phyloP scores from a whole-genome alignment of 805 yeast genomes.

The Alloascoidea hylecoeti region DNA sequence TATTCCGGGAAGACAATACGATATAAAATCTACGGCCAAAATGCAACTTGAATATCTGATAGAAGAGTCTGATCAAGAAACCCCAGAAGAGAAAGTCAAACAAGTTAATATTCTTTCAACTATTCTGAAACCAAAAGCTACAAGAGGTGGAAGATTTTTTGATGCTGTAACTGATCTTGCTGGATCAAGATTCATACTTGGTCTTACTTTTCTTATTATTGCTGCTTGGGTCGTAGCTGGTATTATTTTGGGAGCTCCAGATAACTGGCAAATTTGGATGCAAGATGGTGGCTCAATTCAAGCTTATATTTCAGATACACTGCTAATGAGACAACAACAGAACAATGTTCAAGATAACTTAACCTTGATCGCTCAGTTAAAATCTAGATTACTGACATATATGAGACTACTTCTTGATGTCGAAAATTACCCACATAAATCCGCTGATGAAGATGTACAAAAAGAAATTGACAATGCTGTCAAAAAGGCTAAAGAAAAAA shows the following conservation, averaged over 20 bases:
- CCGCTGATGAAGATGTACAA: background rate
- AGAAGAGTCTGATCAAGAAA: background rate
- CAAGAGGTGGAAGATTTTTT: slow-evolving; percentile 2
- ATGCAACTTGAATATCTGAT: too few species aligned
- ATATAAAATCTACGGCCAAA: too few species aligned
- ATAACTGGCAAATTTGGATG: slow-evolving; percentile 25
- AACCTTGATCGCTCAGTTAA: slow-evolving; percentile 14
- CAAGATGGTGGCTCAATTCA: slow-evolving; percentile 27
- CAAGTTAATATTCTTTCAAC: background rate
- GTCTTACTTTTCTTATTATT: slow-evolving; percentile 14
- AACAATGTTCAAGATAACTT: slow-evolving; percentile 16
- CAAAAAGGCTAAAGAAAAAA: slow-evolving; percentile 7
- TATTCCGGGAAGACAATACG: too few species aligned
- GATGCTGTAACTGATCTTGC: slow-evolving; percentile 12
- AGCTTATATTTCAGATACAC: slow-evolving; percentile 23
- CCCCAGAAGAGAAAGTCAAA: background rate
- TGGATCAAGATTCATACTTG: slow-evolving; percentile 15
- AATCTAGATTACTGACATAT: slow-evolving; percentile 16
- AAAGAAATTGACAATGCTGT: background rate
- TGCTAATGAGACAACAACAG: slow-evolving; percentile 24
- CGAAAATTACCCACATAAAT: background rate
- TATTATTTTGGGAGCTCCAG: slow-evolving; percentile 15
- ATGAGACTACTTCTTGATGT: slow-evolving; percentile 7
- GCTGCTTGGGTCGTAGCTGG: slow-evolving; percentile 18
- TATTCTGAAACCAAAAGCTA: background rate